Base-by-base conservation (phyloP, 2,329 filamentous ascomycete species). In the Monosporascus sp. region DNA sequence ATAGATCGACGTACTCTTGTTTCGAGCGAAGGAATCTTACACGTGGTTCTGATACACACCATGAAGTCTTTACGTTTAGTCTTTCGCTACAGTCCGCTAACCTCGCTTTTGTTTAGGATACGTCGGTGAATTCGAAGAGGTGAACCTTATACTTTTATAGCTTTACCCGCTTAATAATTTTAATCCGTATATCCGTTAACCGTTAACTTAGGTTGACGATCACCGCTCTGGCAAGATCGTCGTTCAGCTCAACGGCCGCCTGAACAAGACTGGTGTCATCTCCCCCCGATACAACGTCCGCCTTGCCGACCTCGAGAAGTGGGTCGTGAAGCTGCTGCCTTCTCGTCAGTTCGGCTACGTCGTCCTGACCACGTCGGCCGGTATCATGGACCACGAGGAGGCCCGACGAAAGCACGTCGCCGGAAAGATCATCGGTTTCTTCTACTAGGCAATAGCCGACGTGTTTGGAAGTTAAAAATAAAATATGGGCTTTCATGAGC, bases 371-470 rank as follows among this genome's bases (percentile, higher is more conserved):
- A 99, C 94, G 79, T 97, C 92, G 58, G 91, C 94, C 63, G 94
- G 94, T 77, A 99, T 99, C 79, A 97, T 99, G 93, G 94, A 99
- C 83, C 94, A 99, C 83, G 94, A 99, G 85, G 94, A 99, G 87
- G 94, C 94, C 67, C 85, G 94, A 75, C 85, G 94, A 78, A 97
- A 97, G 87, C 94, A 99, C 83, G 94, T 97, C 73, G 87, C 93
- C 68, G 94, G 94, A 80, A 99, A 99, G 87, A 90, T 99, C 79
- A 90, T 97, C 69, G 94, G 94, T 71, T 99, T 97, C 88, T 97
- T 97, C 85, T 97, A 97, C 85, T 97, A 94, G 71, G 68, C 59
- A 50, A 51, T 38, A 43, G 48, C 49, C 43, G 26, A 52, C 43
- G 56, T 52, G 56, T 53, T 55, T 52, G 40, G 37, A 36, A n/a